phyloP scores from a whole-genome alignment of 768 basidiomycete species.

The Mycena pura region DNA sequence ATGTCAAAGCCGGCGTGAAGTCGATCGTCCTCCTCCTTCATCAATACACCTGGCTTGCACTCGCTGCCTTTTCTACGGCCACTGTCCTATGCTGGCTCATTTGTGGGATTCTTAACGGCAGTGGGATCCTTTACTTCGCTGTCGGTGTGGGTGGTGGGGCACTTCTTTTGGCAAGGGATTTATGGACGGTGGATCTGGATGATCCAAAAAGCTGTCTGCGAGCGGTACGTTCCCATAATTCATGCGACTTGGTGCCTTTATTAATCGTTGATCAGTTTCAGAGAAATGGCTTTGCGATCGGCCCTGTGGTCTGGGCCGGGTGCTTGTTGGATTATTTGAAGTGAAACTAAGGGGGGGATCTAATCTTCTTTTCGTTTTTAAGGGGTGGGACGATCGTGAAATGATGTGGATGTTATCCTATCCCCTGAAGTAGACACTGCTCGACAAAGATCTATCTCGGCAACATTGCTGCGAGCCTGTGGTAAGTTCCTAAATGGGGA shows the following conservation, averaged over 20 bases:
- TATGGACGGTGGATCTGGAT: background rate
- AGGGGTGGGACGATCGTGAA: too few relatives aligned
- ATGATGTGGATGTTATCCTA: too few relatives aligned
- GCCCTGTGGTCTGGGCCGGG: constrained; percentile 9
- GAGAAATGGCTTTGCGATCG: constrained; percentile 14
- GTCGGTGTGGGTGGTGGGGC: constrained; percentile 34
- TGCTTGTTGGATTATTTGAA: constrained; percentile 12
- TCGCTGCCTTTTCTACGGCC: constrained; percentile 45
- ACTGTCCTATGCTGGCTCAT: constrained; percentile 48
- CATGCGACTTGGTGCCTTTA: too few relatives aligned
- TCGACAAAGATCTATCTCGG: too few relatives aligned
- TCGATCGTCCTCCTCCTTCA: constrained; percentile 64
- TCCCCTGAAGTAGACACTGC: too few relatives aligned
- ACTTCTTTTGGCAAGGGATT: background rate
- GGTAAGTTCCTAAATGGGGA: too few relatives aligned
- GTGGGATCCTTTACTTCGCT: constrained; percentile 42
- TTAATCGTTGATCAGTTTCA: constrained; percentile 2
- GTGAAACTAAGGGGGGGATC: too few relatives aligned
- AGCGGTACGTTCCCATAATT: background rate
- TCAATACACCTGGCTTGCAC: constrained; percentile 46
- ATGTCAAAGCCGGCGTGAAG: too few relatives aligned
- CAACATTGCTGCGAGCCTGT: too few relatives aligned
- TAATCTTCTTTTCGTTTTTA: too few relatives aligned
- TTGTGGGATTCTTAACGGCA: constrained; percentile 47
- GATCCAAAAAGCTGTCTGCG: constrained; percentile 9